Evolutionary conservation across 768 basidiomycete genomes (phyloP).

Genomic region (Butyriboletus loyo): DNA sequence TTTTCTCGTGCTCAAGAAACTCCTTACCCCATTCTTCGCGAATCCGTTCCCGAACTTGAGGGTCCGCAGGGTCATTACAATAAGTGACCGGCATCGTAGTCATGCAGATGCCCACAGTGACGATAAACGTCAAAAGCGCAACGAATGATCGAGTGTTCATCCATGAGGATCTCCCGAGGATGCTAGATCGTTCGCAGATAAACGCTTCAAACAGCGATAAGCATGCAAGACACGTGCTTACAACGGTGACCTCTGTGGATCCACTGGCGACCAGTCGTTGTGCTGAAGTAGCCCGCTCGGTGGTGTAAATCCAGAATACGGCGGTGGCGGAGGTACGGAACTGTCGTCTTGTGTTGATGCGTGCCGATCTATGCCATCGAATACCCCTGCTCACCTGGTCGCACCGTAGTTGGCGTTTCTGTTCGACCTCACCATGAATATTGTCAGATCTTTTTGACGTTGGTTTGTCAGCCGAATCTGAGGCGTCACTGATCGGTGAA

Average conservation of each 20-base stretch:
- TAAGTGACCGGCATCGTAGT: slow-evolving; percentile 10
- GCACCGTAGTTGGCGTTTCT: slow-evolving; percentile 2
- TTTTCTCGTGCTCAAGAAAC: slow-evolving; percentile 13
- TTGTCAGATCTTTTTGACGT: neutral
- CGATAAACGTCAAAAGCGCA: neutral
- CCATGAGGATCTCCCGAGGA: neutral
- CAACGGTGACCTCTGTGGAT: neutral
- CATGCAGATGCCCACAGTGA: slow-evolving; percentile 1
- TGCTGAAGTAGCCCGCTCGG: neutral
- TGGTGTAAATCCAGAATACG: slow-evolving; percentile 1
- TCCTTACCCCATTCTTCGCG: slow-evolving; percentile 23
- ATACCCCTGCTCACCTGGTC: neutral
- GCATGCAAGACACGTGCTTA: neutral
- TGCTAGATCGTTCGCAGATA: neutral
- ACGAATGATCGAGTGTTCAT: neutral
- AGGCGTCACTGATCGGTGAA: neutral
- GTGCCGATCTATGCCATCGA: too few species aligned
- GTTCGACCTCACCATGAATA: neutral
- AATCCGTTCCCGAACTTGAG: slow-evolving; percentile 18
- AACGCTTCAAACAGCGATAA: neutral
- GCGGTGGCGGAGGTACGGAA: slow-evolving; percentile 4
- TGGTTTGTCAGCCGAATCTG: neutral
- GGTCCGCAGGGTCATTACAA: slow-evolving; percentile 20
- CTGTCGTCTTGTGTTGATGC: neutral
- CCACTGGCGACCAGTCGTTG: neutral